These are phyloP conservation scores for Microcos paniculata DNA, from an alignment of 345 rosid genomes.

Conservation along the genomic window DNA sequence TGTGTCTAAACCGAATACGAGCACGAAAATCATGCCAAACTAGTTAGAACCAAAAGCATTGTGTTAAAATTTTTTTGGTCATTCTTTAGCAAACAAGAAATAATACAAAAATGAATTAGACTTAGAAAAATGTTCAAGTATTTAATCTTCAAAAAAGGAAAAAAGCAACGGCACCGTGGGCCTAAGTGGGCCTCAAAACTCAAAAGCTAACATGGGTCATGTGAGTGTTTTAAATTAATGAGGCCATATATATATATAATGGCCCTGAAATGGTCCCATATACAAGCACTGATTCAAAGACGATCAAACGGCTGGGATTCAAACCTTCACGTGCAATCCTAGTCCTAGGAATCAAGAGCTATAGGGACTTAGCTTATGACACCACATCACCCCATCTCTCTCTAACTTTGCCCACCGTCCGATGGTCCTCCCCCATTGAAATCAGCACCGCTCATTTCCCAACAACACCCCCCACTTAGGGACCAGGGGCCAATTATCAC, in stretches of 20 bases:
- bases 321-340: constrained; percentile 22
- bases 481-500: not conserved
- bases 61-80: no score
- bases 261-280: constrained; percentile 10
- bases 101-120: no score
- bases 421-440: constrained; percentile 26
- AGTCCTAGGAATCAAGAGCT: constrained; percentile 27
- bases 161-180: not conserved
- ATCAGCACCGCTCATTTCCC: constrained; percentile 36
- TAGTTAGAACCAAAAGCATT: not conserved
- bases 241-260: no score
- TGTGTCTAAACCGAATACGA: not conserved
- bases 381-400: not conserved
- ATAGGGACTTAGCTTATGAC: not conserved
- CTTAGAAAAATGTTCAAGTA: no score
- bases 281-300: constrained; percentile 2
- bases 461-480: not conserved
- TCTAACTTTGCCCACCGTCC: constrained; percentile 19
- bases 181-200: not conserved
- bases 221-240: not conserved
- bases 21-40: not conserved
- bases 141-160: no score
- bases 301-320: constrained; percentile 20
- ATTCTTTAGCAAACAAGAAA: no score
- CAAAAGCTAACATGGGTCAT: not conserved